Base-by-base conservation (phyloP, 2,329 filamentous ascomycete species). In the Paecilomyces fulvus region DNA sequence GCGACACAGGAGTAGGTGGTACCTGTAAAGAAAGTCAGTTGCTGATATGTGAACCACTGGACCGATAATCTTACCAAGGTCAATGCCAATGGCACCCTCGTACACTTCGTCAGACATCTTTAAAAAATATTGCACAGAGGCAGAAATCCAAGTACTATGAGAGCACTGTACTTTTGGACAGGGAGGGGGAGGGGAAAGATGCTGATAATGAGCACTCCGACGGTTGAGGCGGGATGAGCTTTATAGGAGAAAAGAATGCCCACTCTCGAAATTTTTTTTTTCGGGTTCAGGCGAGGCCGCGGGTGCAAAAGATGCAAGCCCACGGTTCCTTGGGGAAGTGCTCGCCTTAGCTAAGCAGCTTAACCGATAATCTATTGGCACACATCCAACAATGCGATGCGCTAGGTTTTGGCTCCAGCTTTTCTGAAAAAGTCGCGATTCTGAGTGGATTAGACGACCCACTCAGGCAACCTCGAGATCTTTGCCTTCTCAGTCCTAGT, bases 1-100 rank as follows among this genome's bases (percentile, higher is more conserved):
- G 94, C 94, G 81, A 97, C 94, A 80, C 94, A 99, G 74, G 94
- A 97, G 86, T 99, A 99, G 79, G 94, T 99, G 70, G 94, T 99
- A 80, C 94, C 92, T 96, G 69, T 64, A 59, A 30, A 59, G 49
- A 59, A 49, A 55, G 61, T 69, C 56, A 69, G 65, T 56, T 55
- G 61, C 55, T 57, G 33, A 43, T 43, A 43, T 17, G 37, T 8
- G n/a, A 43, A 8, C 25, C 25, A 28, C 17, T 17, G 49, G 28
- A 33, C 51, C 60, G 57, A 30, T 52, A 54, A 65, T 80, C 87
- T 72, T 82, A 95, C 92, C 94, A 82, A 99, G 85, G 87, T 99
- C 94, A 83, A 99, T 99, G 86, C 94, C 94, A 82, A 97, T 90
- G 86, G 94, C 94, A 89, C 94, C 94, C 78, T 99, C 94, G 79